These are phyloP conservation scores for Cylindrodendrum hubeiense DNA, from an alignment of 2,329 filamentous ascomycete species.

Conservation along the genomic window DNA sequence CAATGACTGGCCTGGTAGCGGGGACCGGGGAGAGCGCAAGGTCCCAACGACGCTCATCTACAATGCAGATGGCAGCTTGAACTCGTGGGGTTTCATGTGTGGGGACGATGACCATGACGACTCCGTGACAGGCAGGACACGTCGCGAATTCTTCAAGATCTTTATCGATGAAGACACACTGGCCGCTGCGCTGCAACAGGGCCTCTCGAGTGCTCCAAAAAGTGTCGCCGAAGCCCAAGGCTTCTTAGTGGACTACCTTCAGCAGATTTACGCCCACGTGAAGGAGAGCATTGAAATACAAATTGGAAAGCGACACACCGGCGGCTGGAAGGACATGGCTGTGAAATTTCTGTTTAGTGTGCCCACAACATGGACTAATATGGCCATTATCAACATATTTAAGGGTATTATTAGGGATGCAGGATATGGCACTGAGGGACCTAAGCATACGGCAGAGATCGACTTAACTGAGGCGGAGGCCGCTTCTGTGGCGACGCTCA, in stretches of 20 bases:
- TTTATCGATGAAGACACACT: slow-evolving; percentile 63
- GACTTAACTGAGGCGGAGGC: slow-evolving; percentile 63
- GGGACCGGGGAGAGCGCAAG: slow-evolving; percentile 66
- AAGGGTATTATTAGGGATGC: slow-evolving; percentile 59
- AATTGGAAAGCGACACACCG: slow-evolving; percentile 50
- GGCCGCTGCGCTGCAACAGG: slow-evolving; percentile 55
- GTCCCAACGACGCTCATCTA: slow-evolving; percentile 66
- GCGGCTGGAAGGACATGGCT: slow-evolving; percentile 57
- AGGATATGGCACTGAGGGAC: slow-evolving; percentile 62
- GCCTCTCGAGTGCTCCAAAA: slow-evolving; percentile 56
- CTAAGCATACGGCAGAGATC: slow-evolving; percentile 53
- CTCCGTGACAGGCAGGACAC: slow-evolving; percentile 43
- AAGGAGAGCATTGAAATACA: slow-evolving; percentile 58
- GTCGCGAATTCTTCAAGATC: slow-evolving; percentile 68
- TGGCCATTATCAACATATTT: slow-evolving; percentile 64
- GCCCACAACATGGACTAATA: slow-evolving; percentile 67
- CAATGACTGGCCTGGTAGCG: slow-evolving; percentile 67
- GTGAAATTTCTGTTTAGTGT: slow-evolving; percentile 69
- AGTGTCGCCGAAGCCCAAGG: slow-evolving; percentile 57
- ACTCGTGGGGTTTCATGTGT: slow-evolving; percentile 67
- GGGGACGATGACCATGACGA: slow-evolving; percentile 61
- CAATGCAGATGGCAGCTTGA: slow-evolving; percentile 54
- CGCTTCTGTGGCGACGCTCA: slow-evolving; percentile 60
- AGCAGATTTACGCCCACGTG: slow-evolving; percentile 62
- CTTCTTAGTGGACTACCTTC: slow-evolving; percentile 63